Evolutionary conservation across 805 yeast genomes (phyloP), one percentile per base, ranked within the genome.

Genomic region (Ogataea ramenticola): DNA sequence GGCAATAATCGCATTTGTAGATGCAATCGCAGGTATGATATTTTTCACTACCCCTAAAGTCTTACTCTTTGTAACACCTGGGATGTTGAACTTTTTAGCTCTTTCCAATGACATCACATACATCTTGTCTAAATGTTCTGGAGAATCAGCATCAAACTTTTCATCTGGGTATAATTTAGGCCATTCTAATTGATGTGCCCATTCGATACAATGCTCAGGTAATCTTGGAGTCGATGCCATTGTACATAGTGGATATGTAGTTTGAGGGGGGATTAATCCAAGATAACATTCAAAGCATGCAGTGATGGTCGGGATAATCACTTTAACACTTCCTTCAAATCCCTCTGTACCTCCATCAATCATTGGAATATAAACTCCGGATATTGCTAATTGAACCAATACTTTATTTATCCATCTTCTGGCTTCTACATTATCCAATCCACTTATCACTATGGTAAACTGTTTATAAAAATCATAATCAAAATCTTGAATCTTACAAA

Each of bases 281-380:
- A 86, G 67, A 5, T 96, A 85, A 56, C 99, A 91, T 60, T 91
- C 98, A 66, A 87, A 91, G 64, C 99, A 91, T 0, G 96, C 84
- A 0, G 91, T 79, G 27, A 88, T 62, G 0, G 87, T 79, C 1
- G 99, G 98, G 16, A 89, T 64, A 33, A 91, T 88, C 14, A 88
- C 83, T 54, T 96, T 80, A 14, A 89, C 76, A 55, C 91, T 96
- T 3, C 99, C 99, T 50, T 85, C 75, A 56, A 91, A 83, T 0
- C 97, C 97, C 58, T 91, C 98, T 0, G 96, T 85, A 3, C 97
- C 99, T 4, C 97, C 97, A 59, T 91, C 99, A 15, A 93, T 79
- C 57, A 91, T 61, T 0, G 89, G 88, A 38, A 79, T 77, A 14
- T 73, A 73, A 41, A 68, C 66, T 2, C 76, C 71, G 0, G 60